Evolutionary conservation across 2,329 filamentous ascomycete genomes (phyloP), one percentile per base, ranked within the genome.

Genomic region (Pseudogymnoascus sp.): DNA sequence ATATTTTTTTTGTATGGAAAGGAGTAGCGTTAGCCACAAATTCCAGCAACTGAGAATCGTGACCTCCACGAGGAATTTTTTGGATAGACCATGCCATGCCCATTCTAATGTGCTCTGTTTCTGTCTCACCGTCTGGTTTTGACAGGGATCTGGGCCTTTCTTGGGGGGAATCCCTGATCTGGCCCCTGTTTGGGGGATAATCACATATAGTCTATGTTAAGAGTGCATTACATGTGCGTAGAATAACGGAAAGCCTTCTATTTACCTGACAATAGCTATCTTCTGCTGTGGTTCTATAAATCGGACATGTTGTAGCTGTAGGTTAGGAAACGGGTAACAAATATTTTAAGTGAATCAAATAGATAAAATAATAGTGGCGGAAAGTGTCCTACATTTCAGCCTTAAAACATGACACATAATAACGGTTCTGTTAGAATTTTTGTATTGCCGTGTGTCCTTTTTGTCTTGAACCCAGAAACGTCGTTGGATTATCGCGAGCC

Each of bases 1-100:
- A 52, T 28, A 9, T 12, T 52, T 52, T 28, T 30, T 52, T 52
- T 52, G 42, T 52, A 52, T 28, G 42, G 25, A 52, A 52, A 25
- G 42, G 23, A 30, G 42, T 52, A 52, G 42, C 42, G 42, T 52
- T 52, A 52, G 42, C 42, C 42, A 52, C 42, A 52, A 52, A 52
- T 52, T 52, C 42, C 42, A 52, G 23, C 42, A 52, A 52, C 42
- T 52, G 23, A 52, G 23, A 52, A 52, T 52, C 23, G 42, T 52
- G 23, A 52, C n/a, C 14, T 52, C 42, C 23, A 52, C 23, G 42
- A 52, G 14, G 42, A 52, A 6, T 28, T 28, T 49, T 49, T 49
- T 28, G 22, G 23, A 49, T 28, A 49, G 3, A 52, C n/a, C 4
- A 28, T 9, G 23, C 12, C 11, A 16, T 52, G 42, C 23, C 16